phyloP scores from a whole-genome alignment of 257 asterid species.

The Solanum piurae region DNA sequence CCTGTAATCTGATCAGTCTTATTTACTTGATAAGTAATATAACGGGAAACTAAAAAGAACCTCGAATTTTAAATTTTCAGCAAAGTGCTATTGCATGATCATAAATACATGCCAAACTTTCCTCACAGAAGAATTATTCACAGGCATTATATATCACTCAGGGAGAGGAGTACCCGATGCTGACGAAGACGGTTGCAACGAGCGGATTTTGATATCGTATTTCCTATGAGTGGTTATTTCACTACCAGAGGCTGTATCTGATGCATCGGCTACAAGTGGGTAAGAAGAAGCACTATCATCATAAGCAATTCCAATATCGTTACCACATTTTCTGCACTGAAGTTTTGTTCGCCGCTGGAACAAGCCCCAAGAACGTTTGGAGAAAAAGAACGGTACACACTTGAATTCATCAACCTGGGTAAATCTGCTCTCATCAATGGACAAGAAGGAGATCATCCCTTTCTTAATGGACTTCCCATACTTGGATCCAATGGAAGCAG shows the following conservation, averaged over 20 bases:
- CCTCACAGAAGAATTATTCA: background rate
- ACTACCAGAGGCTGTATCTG: constrained; percentile 38
- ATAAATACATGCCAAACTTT: background rate
- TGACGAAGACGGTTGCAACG: constrained; percentile 60
- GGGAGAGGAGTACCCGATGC: constrained; percentile 37
- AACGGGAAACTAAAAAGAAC: background rate
- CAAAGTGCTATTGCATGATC: background rate
- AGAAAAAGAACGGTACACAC: constrained; percentile 48
- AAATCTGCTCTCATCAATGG: constrained; percentile 72
- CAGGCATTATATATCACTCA: constrained; percentile 4
- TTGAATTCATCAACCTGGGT: constrained; percentile 42
- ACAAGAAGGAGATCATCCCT: constrained; percentile 70
- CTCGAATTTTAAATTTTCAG: background rate
- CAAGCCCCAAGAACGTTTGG: constrained; percentile 58
- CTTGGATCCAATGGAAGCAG: constrained; percentile 65
- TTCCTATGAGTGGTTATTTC: constrained; percentile 40
- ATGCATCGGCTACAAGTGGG: constrained; percentile 42
- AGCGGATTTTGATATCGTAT: constrained; percentile 59
- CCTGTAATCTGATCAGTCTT: background rate
- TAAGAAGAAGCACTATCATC: constrained; percentile 26
- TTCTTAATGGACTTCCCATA: constrained; percentile 67
- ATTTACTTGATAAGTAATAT: background rate
- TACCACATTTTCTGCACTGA: constrained; percentile 71
- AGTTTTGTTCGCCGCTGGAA: constrained; percentile 48
- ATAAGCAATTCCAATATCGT: constrained; percentile 48